phyloP scores from a whole-genome alignment of 2,329 filamentous ascomycete genomes.

The Colletotrichum spinosum region DNA sequence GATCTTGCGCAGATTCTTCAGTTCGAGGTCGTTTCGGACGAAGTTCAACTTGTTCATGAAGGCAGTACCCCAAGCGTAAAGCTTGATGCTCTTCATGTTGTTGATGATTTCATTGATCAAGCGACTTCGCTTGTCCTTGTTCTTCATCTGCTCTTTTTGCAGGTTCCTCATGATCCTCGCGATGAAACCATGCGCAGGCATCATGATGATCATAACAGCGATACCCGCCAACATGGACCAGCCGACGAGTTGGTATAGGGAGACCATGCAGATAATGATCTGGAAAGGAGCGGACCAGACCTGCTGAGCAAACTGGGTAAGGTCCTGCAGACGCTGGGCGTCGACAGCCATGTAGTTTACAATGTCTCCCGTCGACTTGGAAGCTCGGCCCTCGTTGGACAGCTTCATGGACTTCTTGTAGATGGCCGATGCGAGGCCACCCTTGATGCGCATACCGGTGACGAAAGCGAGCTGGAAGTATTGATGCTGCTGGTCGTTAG shows the following conservation, averaged over 20 bases:
- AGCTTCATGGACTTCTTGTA: slow-evolving; percentile 91
- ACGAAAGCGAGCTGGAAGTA: slow-evolving; percentile 97
- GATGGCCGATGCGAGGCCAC: slow-evolving; percentile 87
- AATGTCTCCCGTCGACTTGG: slow-evolving; percentile 95
- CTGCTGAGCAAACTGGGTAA: slow-evolving; percentile 95
- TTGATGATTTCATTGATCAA: slow-evolving; percentile 98
- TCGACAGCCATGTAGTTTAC: slow-evolving; percentile 99
- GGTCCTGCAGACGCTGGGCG: slow-evolving; percentile 91
- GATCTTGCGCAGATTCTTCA: slow-evolving; percentile 96
- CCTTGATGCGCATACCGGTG: slow-evolving; percentile 96
- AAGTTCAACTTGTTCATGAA: slow-evolving; percentile 98
- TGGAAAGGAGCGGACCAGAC: slow-evolving; percentile 98
- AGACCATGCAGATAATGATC: slow-evolving; percentile 94
- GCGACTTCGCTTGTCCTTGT: slow-evolving; percentile 93
- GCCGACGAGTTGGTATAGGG: slow-evolving; percentile 94
- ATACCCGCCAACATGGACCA: slow-evolving; percentile 96
- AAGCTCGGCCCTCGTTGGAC: slow-evolving; percentile 90
- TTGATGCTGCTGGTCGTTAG: slow-evolving; percentile 70
- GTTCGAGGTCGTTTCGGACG: slow-evolving; percentile 93
- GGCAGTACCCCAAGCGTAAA: slow-evolving; percentile 96
- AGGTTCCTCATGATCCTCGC: slow-evolving; percentile 93
- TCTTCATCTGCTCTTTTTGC: slow-evolving; percentile 98
- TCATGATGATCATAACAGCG: slow-evolving; percentile 96
- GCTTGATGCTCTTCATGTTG: slow-evolving; percentile 99
- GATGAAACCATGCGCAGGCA: slow-evolving; percentile 93